Conservation (phyloP, 306 rosid genomes). For the Heteromeles arbutifolia region DNA sequence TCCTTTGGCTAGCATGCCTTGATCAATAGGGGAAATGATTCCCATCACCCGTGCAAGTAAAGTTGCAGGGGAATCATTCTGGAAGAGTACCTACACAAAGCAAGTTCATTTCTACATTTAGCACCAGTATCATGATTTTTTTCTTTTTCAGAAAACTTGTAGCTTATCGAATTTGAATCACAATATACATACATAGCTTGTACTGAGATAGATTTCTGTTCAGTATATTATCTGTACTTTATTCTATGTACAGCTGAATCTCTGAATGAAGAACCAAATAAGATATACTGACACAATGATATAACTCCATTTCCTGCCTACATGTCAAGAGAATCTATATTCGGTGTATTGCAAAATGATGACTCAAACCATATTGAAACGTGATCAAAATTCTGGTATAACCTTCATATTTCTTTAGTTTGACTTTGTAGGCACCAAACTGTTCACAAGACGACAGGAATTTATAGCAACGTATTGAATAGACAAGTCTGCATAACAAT, state of each 20-base stretch:
- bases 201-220: neutral
- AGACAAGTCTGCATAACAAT: neutral
- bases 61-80: slow-evolving; percentile 95
- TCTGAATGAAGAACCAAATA: neutral
- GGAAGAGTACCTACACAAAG: slow-evolving; percentile 76
- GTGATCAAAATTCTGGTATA: neutral
- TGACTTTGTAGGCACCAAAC: neutral
- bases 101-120: slow-evolving; percentile 11
- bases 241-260: neutral
- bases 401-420: neutral
- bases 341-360: neutral
- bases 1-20: slow-evolving; percentile 88
- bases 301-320: neutral
- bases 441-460: neutral
- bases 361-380: neutral
- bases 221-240: neutral
- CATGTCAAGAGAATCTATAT: neutral
- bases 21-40: slow-evolving; percentile 76
- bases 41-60: slow-evolving; percentile 92
- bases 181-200: neutral
- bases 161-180: no score
- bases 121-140: neutral
- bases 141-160: neutral
- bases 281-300: neutral
- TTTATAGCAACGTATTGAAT: neutral